A percentile compares a stretch with the other conserved stretches of the same genome.
Conservation (phyloP, 805 yeast genomes). For the Pichia kluyveri region DNA sequence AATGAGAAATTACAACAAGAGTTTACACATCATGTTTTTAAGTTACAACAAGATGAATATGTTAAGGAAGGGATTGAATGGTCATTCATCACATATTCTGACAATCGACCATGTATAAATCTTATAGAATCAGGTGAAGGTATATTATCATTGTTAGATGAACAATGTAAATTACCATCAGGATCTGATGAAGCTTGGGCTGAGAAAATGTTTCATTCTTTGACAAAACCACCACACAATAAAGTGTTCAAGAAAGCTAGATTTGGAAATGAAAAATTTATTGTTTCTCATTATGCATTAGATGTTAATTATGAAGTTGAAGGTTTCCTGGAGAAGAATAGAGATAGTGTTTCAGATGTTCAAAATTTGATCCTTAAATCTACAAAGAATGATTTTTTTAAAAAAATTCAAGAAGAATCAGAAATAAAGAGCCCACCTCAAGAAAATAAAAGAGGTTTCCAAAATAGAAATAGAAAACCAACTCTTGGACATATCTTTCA, state of each 20-base stretch:
- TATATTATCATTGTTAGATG: constrained; percentile 79
- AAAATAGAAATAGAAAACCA: constrained; percentile 55
- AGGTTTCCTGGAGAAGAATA: constrained; percentile 92
- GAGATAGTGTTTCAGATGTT: constrained; percentile 96
- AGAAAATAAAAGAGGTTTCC: constrained; percentile 5
- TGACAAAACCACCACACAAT: constrained; percentile 68
- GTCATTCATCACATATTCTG: constrained; percentile 93
- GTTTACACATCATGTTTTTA: constrained; percentile 94
- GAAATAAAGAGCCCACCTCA: constrained; percentile 24
- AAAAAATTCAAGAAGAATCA: constrained; percentile 52
- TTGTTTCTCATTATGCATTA: constrained; percentile 88
- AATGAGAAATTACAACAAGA: constrained; percentile 96
- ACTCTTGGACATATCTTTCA: constrained; percentile 92
- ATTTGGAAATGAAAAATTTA: constrained; percentile 83
- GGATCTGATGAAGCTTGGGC: constrained; percentile 92
- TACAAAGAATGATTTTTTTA: constrained; percentile 59
- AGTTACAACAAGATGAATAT: constrained; percentile 93
- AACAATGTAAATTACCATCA: constrained; percentile 89
- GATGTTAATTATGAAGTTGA: constrained; percentile 88
- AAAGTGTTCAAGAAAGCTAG: constrained; percentile 88
- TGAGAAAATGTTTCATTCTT: constrained; percentile 77
- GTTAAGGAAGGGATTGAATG: constrained; percentile 87
- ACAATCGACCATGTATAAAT: constrained; percentile 93
- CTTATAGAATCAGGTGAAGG: constrained; percentile 86
- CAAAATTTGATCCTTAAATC: constrained; percentile 74